These are phyloP conservation scores for Crucihimalaya himalaica DNA, from an alignment of 345 rosid species.

Conservation along the genomic window DNA sequence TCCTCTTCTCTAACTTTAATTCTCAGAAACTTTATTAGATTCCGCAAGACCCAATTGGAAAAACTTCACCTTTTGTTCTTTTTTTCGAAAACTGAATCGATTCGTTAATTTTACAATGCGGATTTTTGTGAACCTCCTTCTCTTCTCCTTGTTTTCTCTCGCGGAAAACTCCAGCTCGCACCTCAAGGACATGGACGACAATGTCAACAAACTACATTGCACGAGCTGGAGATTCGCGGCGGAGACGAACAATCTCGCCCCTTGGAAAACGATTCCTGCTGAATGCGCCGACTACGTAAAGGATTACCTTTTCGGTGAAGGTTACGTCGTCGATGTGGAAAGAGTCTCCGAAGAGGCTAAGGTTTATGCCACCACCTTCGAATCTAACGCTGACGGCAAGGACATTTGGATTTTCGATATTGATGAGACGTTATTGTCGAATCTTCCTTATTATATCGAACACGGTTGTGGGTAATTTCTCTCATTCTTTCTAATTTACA, in stretches of 20 bases:
- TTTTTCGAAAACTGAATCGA: background rate
- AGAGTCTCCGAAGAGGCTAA: conserved; percentile 66
- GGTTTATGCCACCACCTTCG: conserved; percentile 55
- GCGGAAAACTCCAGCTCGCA: conserved; percentile 45
- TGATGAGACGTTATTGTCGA: conserved; percentile 87
- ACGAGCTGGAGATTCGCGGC: conserved; percentile 86
- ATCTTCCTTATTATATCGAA: conserved; percentile 74
- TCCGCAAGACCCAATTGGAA: conserved; percentile 10
- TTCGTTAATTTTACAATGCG: conserved; percentile 39
- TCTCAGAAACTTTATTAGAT: background rate
- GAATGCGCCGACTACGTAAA: conserved; percentile 70
- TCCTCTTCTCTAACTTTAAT: background rate
- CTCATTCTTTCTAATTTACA: background rate
- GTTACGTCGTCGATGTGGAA: conserved; percentile 60
- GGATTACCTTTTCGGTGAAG: conserved; percentile 52
- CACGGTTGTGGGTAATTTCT: conserved; percentile 74
- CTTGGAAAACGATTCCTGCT: conserved; percentile 72
- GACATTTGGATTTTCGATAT: conserved; percentile 89
- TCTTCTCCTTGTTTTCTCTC: conserved; percentile 42
- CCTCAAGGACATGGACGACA: conserved; percentile 37
- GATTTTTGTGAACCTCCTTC: conserved; percentile 38
- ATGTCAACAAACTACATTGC: conserved; percentile 51
- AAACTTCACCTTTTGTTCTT: background rate
- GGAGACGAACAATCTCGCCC: conserved; percentile 76
- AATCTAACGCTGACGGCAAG: conserved; percentile 54